Percentiles rank a stretch among this genome's conserved stretches.
These are phyloP conservation scores for Rhododendron williamsianum DNA, from an alignment of 148 eudicot species.

Conservation along the genomic window DNA sequence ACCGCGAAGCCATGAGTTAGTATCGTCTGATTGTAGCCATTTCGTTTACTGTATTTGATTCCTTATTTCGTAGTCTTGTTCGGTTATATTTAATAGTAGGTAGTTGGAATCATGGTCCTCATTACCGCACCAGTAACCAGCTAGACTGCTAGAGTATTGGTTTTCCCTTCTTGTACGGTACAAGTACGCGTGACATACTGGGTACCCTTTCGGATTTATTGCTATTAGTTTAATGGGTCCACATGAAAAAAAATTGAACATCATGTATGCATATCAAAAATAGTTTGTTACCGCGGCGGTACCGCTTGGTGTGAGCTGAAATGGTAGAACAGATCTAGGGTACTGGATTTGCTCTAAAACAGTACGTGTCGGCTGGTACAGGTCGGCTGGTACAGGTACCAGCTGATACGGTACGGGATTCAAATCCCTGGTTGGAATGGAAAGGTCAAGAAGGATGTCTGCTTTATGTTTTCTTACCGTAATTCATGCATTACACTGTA, in stretches of 20 bases:
- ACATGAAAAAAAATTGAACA: too few species aligned
- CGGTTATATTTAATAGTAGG: not conserved
- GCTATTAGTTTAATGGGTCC: too few species aligned
- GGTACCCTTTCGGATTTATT: too few species aligned
- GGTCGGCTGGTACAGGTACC: too few species aligned
- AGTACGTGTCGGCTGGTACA: too few species aligned
- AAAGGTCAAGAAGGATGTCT: not conserved
- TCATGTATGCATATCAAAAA: too few species aligned
- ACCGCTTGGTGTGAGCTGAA: too few species aligned
- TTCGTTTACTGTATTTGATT: not conserved
- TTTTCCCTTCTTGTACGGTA: not conserved
- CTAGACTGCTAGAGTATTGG: not conserved
- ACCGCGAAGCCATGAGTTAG: slow-evolving; percentile 86
- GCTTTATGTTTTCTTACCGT: not conserved
- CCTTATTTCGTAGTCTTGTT: not conserved
- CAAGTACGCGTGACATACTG: too few species aligned
- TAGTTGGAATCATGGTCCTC: not conserved
- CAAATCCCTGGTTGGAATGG: not conserved
- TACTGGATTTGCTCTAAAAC: too few species aligned
- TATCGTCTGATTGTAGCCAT: not conserved
- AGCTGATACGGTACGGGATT: too few species aligned
- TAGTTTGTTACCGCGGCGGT: too few species aligned
- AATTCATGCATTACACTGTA: not conserved
- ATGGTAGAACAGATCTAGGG: too few species aligned
- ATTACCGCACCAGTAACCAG: not conserved